Conservation (phyloP, 148 eudicot species). For the Rhododendron simsii region DNA sequence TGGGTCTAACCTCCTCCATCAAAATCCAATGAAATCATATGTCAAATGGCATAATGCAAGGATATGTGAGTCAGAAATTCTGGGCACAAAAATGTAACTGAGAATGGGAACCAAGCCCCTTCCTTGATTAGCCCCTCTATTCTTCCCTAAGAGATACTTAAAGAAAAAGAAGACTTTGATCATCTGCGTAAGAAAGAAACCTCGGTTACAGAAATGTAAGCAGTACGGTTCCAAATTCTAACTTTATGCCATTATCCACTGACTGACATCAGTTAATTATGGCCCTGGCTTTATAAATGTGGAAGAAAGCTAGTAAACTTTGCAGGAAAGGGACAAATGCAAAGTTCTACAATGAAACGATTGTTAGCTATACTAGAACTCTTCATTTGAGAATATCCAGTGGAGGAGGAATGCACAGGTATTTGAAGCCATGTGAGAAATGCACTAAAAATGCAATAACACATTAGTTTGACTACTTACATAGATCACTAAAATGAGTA, state of each 20-base stretch:
- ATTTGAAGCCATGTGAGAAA: background rate
- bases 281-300: background rate
- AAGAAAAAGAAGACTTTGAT: background rate
- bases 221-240: background rate
- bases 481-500: background rate
- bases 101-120: background rate
- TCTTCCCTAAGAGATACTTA: background rate
- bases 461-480: background rate
- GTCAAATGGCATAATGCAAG: background rate
- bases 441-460: background rate
- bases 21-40: background rate
- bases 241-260: background rate
- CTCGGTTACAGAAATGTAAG: background rate
- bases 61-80: background rate
- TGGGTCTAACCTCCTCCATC: background rate
- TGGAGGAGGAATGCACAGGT: background rate
- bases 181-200: background rate
- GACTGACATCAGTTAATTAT: background rate
- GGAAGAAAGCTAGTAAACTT: slow-evolving; percentile 1
- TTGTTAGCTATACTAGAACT: background rate
- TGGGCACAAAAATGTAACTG: background rate
- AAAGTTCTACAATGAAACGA: background rate
- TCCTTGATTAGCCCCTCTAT: background rate
- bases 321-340: background rate
- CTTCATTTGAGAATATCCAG: background rate